Evolutionary conservation across 768 basidiomycete species (phyloP).

Genomic region (Phaffia australis): DNA sequence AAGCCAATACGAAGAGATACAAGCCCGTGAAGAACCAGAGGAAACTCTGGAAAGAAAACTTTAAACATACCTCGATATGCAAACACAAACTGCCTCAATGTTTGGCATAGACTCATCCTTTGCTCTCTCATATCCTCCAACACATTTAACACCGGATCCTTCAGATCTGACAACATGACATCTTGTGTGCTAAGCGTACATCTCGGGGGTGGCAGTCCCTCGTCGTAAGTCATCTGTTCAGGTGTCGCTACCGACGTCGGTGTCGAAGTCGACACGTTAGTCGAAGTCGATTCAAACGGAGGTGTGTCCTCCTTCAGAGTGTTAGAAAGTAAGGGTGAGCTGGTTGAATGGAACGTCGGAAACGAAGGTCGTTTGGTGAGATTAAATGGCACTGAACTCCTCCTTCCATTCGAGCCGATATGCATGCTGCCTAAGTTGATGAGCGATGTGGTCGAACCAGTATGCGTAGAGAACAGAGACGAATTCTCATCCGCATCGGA

Average conservation of each 20-base stretch:
- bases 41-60: neutral
- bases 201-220: slow-evolving; percentile 54
- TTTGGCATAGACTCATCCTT: slow-evolving; percentile 93
- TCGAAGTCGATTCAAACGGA: neutral
- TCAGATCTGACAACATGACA: slow-evolving; percentile 39
- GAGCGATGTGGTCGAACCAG: too few relatives aligned
- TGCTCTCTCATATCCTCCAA: slow-evolving; percentile 92
- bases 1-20: neutral
- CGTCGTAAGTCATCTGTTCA: slow-evolving; percentile 14
- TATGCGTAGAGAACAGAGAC: neutral
- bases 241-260: slow-evolving; percentile 12
- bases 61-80: slow-evolving; percentile 67
- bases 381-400: neutral
- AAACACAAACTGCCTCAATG: slow-evolving; percentile 85
- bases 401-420: too few relatives aligned
- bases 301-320: neutral
- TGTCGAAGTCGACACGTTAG: neutral
- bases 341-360: neutral
- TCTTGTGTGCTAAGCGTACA: slow-evolving; percentile 42
- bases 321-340: neutral
- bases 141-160: slow-evolving; percentile 67
- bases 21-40: neutral
- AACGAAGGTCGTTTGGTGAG: neutral
- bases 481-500: neutral
- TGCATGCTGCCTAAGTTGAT: too few relatives aligned